Conservation (phyloP, 306 rosid species). For the Vigna radiata region DNA sequence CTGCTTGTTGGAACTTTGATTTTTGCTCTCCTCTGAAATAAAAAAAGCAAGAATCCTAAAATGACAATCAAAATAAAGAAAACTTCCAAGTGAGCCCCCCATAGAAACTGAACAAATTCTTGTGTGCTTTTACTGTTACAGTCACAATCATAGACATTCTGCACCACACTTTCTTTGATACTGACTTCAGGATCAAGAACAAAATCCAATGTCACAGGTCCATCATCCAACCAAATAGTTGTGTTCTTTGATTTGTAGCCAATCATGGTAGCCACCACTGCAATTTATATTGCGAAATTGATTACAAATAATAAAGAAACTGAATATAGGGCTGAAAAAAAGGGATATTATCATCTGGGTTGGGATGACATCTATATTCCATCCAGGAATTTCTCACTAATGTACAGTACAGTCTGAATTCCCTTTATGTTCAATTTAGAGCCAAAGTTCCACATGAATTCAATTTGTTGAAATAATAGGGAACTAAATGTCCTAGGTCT, state of each 20-base stretch:
- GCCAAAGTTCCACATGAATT: constrained; percentile 12
- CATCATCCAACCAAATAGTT: constrained; percentile 72
- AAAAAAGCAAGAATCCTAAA: constrained; percentile 65
- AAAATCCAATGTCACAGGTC: constrained; percentile 77
- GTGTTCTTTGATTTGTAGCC: constrained; percentile 86
- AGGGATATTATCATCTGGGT: not conserved
- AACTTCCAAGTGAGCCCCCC: constrained; percentile 62
- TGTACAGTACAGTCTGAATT: not conserved
- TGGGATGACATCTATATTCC: constrained; percentile 12
- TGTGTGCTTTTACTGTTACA: constrained; percentile 51
- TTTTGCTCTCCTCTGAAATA: constrained; percentile 63
- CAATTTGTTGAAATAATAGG: not conserved
- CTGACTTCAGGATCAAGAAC: constrained; percentile 72
- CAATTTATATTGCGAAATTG: constrained; percentile 45
- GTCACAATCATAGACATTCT: constrained; percentile 60
- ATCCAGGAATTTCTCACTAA: not conserved
- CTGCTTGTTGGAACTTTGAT: constrained; percentile 56
- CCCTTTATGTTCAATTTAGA: too few species aligned
- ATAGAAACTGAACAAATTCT: constrained; percentile 53
- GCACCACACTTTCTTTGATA: constrained; percentile 50
- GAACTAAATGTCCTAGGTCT: not conserved
- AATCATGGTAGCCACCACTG: constrained; percentile 73
- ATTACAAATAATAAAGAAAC: constrained; percentile 23
- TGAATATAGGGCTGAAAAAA: not conserved
- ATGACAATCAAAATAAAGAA: constrained; percentile 56